Evolutionary conservation across 2,329 filamentous ascomycete species (phyloP), one percentile per base, ranked within the genome.

Genomic region (Ilyonectria destructans): DNA sequence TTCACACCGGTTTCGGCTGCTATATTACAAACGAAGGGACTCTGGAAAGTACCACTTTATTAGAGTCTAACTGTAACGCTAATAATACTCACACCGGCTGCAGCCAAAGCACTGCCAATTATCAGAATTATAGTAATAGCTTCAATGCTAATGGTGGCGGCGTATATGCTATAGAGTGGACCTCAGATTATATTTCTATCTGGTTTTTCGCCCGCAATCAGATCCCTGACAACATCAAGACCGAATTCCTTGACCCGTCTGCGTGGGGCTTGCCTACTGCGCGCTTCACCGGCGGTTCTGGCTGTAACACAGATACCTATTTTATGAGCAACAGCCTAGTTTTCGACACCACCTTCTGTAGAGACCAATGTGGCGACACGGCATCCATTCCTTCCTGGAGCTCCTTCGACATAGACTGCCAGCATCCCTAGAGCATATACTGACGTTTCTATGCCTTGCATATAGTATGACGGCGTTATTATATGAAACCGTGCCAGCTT

Each of bases 261-360:
- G 80, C 76, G n/a, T 97, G 95, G 91, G 91, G 90, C 13, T 82
- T 79, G 1, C 93, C 95, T 0, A 78, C 87, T 1, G 93, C 92
- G 10, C 85, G 85, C 40, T 98, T 97, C 81, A 81, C 85, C 4
- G 88, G 90, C 12, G 87, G 85, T 46, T 89, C 88, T 1, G 86
- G 84, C 62, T 98, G 96, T 81, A 83, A 95, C 74, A 92, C 97
- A 71, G 84, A 90, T 68, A 71, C 81, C 1, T 87, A 91, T 80
- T 97, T 98, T 83, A 83, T 84, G 67, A 81, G 92, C 67, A 88
- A 97, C 83, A 88, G 91, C 74, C 90, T 98, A 70, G 88, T 96
- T 70, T 91, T 96, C 80, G 90, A 96, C 82, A 96, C 91, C 1
- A 93, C 92, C 7, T 94, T 97, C 80, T 19, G 90, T 95, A 23